Evolutionary conservation across 2,329 filamentous ascomycete genomes (phyloP).

Genomic region (Akanthomyces uredinophilus): DNA sequence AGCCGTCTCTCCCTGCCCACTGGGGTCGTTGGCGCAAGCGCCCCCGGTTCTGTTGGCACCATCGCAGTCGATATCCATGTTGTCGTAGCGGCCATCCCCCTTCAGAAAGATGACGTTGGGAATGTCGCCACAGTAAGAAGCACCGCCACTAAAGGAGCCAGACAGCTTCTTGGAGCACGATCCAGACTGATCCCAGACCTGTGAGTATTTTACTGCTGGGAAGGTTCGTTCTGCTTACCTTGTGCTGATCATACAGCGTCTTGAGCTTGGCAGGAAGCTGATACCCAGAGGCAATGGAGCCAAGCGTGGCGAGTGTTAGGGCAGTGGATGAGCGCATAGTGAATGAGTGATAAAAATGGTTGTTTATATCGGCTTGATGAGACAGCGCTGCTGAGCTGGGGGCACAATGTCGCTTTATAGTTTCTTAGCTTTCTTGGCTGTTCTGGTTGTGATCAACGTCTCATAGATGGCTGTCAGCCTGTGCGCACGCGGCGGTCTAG

Average conservation of each 20-base stretch:
- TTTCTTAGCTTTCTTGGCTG: background rate
- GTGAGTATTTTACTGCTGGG: background rate
- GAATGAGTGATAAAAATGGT: background rate
- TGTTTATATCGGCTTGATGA: background rate
- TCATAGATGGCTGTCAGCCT: background rate
- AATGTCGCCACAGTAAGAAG: conserved; percentile 14
- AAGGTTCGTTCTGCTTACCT: conserved; percentile 3
- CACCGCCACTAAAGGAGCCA: background rate
- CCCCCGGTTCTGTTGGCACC: conserved; percentile 36
- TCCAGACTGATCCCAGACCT: background rate
- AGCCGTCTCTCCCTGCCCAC: conserved; percentile 33
- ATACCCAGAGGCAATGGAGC: conserved; percentile 14
- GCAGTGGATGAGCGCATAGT: conserved; percentile 15
- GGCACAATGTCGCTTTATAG: background rate
- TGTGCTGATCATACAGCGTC: conserved; percentile 17
- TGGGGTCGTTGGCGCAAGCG: conserved; percentile 29
- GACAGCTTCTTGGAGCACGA: conserved; percentile 9
- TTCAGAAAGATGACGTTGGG: conserved; percentile 37
- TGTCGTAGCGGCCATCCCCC: conserved; percentile 30
- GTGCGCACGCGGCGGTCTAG: background rate
- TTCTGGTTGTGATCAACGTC: background rate
- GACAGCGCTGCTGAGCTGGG: background rate
- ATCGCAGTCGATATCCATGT: conserved; percentile 51
- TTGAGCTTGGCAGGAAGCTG: conserved; percentile 17
- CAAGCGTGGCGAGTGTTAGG: conserved; percentile 12